Base-by-base conservation (phyloP, 805 yeast genomes). In the Metschnikowia continentalis region DNA sequence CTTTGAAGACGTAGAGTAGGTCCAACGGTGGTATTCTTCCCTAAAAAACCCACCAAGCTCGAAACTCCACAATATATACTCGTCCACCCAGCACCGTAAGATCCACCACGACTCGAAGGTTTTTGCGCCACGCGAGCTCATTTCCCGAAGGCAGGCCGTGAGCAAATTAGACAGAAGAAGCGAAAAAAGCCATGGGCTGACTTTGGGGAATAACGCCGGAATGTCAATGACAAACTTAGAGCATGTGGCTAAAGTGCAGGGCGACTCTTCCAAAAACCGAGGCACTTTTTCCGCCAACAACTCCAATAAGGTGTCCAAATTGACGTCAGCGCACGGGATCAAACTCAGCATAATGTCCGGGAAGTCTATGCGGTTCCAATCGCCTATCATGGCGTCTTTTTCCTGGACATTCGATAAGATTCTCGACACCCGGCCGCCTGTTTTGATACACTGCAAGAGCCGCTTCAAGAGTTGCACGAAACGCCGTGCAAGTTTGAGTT, bases 41-140 rank as follows among this genome's bases (percentile, higher is more conserved):
- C 66, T 65, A 22, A 81, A 62, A 54, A 77, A 77, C 0, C 84
- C 84, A 4, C 85, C 84, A 14, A 81, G 65, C 60, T 85, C 90
- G 23, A 84, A 83, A 50, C 78, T 68, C 82, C 89, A 84, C 2
- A 76, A 76, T 53, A 85, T 70, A 76, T 81, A 86, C 60, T 86
- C 92, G 60, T 84, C 89, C 6, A 83, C 70, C 90, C 92, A 87
- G 62, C 90, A 82, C 50, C 87, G 72, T 2, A 85, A 72, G 41
- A 81, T 75, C 89, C 90, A 86, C 92, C 92, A 87, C 2, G 82
- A 79, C 8, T 82, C 83, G 62, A 86, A 84, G 1, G 84, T 78
- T 40, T 76, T 75, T 6, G 82, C 83, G 2, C 83, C 82, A 22
- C 71, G 72, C 50, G 81, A 68, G 33, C 86, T 79, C 52, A 86